phyloP scores from a whole-genome alignment of 345 rosid genomes.

The Hypericum androsaemum region DNA sequence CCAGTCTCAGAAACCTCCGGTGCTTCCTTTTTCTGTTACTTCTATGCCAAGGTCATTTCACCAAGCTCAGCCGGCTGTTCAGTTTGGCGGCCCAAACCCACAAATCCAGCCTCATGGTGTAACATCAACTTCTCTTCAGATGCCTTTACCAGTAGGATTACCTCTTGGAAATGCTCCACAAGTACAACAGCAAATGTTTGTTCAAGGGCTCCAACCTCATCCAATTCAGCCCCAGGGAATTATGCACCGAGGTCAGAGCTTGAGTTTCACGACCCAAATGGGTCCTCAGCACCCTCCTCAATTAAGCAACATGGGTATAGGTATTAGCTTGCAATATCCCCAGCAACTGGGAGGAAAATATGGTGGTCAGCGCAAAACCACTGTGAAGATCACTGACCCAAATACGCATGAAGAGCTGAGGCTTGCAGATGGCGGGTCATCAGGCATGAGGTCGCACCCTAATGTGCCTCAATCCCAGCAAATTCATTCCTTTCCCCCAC shows the following conservation, averaged over 20 bases:
- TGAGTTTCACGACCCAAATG: constrained; percentile 53
- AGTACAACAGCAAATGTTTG: constrained; percentile 59
- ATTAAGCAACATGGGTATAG: constrained; percentile 61
- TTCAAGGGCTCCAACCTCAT: constrained; percentile 59
- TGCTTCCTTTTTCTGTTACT: constrained; percentile 41
- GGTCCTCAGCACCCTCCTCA: constrained; percentile 56
- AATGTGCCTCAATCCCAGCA: constrained; percentile 60
- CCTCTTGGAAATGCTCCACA: constrained; percentile 60
- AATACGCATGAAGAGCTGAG: constrained; percentile 89
- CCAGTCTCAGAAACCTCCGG: constrained; percentile 52
- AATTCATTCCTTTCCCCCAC: constrained; percentile 44
- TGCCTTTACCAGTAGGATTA: constrained; percentile 61
- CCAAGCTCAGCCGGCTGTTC: constrained; percentile 58
- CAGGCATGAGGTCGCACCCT: constrained; percentile 49
- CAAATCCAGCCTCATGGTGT: constrained; percentile 71
- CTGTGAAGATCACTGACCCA: constrained; percentile 87
- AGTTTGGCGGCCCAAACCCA: constrained; percentile 58
- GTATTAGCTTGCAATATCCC: constrained; percentile 48
- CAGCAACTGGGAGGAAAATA: constrained; percentile 74
- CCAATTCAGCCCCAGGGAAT: constrained; percentile 71
- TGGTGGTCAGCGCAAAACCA: constrained; percentile 50
- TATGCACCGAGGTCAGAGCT: constrained; percentile 76
- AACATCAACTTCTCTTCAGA: constrained; percentile 45
- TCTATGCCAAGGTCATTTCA: constrained; percentile 65
- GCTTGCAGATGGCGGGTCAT: constrained; percentile 53